Conservation (phyloP, 164 flowering plant genomes). For the Annona cherimola region DNA sequence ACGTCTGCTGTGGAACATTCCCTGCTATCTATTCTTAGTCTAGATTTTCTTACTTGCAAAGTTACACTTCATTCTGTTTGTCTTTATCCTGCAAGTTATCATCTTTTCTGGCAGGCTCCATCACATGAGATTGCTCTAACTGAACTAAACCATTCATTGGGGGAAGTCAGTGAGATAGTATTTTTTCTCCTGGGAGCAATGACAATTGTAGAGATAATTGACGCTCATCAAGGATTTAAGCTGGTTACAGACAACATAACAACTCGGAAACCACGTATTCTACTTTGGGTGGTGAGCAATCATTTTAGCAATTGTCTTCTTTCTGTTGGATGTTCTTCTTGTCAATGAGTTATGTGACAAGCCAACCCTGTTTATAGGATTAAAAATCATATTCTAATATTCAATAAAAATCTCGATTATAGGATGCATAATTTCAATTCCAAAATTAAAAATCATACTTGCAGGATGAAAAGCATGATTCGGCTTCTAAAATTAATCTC, state of each 20-base stretch:
- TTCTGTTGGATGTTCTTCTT: neutral
- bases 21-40: neutral
- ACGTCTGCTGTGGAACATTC: neutral
- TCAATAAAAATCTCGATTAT: neutral
- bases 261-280: constrained; percentile 81
- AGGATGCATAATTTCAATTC: too few relatives aligned
- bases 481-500: too few relatives aligned
- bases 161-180: constrained; percentile 95
- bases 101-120: constrained; percentile 62
- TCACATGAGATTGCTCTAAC: constrained; percentile 83
- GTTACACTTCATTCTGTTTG: neutral
- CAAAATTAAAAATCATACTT: too few relatives aligned
- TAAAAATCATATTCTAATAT: neutral
- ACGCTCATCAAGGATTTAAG: constrained; percentile 99
- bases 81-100: constrained; percentile 2
- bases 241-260: constrained; percentile 93
- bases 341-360: neutral
- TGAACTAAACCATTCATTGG: constrained; percentile 81
- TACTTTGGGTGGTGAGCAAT: constrained; percentile 94
- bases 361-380: neutral
- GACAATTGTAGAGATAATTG: constrained; percentile 97
- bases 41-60: neutral
- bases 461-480: too few relatives aligned
- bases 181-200: constrained; percentile 99
- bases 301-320: neutral